Percentiles rank a stretch among this genome's conserved stretches.
These are phyloP conservation scores for Flagelloscypha sp. DNA, from an alignment of 768 basidiomycete genomes.

Conservation along the genomic window DNA sequence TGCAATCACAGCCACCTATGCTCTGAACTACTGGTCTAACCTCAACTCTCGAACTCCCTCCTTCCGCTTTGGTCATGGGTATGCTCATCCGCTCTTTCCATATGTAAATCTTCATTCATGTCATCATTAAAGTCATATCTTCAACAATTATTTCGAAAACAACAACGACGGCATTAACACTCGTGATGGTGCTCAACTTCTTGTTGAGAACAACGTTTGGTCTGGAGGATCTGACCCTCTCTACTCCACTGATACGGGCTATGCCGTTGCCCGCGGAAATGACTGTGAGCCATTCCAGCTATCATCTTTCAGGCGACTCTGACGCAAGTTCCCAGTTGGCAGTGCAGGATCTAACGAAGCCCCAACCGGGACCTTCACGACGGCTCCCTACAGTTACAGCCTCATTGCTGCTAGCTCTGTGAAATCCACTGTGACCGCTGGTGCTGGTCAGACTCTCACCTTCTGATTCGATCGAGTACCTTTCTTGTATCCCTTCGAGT, in stretches of 20 bases:
- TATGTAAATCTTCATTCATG: no score
- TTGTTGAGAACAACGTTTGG: constrained; percentile 42
- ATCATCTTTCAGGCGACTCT: neutral
- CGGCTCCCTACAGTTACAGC: constrained; percentile 20
- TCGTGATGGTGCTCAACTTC: constrained; percentile 34
- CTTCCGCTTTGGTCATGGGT: constrained; percentile 39
- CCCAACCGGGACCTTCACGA: constrained; percentile 21
- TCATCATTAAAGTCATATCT: no score
- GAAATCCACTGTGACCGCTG: constrained; percentile 15
- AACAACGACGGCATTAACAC: constrained; percentile 38
- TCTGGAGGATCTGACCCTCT: constrained; percentile 32
- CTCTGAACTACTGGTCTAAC: constrained; percentile 33
- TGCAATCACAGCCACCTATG: constrained; percentile 34
- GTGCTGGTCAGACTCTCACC: constrained; percentile 21
- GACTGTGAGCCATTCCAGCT: neutral
- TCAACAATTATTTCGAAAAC: constrained; percentile 36
- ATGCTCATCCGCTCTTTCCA: no score
- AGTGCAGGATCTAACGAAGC: constrained; percentile 23
- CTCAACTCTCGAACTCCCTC: constrained; percentile 37
- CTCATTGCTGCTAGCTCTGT: constrained; percentile 16
- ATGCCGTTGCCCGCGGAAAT: constrained; percentile 30
- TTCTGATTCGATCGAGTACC: no score
- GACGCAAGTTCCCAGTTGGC: constrained; percentile 19
- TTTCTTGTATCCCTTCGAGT: no score
- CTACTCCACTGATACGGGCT: constrained; percentile 33